phyloP scores from a whole-genome alignment of 805 yeast genomes.

The Pichia paraexigua region DNA sequence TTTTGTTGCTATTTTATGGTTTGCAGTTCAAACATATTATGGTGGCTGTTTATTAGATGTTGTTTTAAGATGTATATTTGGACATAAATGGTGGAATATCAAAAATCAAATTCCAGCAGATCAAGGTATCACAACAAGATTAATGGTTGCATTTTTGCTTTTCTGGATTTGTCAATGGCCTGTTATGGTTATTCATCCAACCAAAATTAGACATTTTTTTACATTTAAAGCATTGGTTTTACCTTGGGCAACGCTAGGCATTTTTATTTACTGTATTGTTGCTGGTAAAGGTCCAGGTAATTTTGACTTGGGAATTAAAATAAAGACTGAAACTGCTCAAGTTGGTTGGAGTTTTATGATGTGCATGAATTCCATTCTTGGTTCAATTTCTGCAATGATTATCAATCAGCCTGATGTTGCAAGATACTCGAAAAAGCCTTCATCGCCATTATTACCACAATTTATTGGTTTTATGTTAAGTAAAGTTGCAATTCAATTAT shows the following conservation, averaged over 20 bases:
- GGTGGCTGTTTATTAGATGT: constrained; percentile 38
- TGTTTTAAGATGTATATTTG: constrained; percentile 28
- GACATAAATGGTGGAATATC: constrained; percentile 32
- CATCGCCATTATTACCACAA: constrained; percentile 16
- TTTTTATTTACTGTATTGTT: constrained; percentile 24
- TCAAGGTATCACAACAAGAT: constrained; percentile 33
- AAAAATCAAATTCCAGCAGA: constrained; percentile 32
- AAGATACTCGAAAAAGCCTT: constrained; percentile 16
- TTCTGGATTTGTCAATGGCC: constrained; percentile 38
- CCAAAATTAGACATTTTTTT: constrained; percentile 26
- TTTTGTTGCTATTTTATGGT: constrained; percentile 39
- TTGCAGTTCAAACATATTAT: constrained; percentile 37
- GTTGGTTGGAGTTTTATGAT: constrained; percentile 15
- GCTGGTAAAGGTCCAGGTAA: constrained; percentile 29
- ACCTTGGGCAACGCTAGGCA: constrained; percentile 27
- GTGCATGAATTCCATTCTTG: constrained; percentile 17
- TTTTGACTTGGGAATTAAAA: constrained; percentile 20
- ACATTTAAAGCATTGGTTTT: constrained; percentile 23
- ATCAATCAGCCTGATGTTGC: constrained; percentile 25
- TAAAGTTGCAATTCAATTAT: constrained; percentile 18
- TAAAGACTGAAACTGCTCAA: constrained; percentile 11
- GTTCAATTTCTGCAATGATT: constrained; percentile 22
- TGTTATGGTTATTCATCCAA: constrained; percentile 37
- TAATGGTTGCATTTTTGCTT: constrained; percentile 35
- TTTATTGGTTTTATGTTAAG: constrained; percentile 35